Conservation (phyloP, 2,329 filamentous ascomycete genomes). For the Colletotrichum karsti region DNA sequence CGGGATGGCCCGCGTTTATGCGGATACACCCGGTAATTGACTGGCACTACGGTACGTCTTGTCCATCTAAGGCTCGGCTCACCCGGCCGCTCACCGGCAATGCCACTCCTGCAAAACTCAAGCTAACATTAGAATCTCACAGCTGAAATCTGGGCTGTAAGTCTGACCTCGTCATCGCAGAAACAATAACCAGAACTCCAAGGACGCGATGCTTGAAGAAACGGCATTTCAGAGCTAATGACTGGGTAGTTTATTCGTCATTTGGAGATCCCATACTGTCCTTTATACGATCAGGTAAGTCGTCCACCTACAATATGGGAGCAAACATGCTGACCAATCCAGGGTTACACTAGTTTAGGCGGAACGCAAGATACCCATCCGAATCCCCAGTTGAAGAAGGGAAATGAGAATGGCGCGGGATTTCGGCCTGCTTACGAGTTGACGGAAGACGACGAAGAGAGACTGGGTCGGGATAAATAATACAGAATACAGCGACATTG, state of each 20-base stretch:
- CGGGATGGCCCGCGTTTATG: slow-evolving; percentile 92
- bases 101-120: not conserved
- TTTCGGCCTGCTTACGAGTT: slow-evolving; percentile 82
- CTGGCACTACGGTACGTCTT: slow-evolving; percentile 79
- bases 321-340: not conserved
- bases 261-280: slow-evolving; percentile 83
- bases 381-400: slow-evolving; percentile 75
- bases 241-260: slow-evolving; percentile 76
- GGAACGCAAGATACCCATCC: slow-evolving; percentile 89
- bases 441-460: slow-evolving; percentile 78
- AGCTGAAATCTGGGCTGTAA: slow-evolving; percentile 88
- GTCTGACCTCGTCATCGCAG: slow-evolving; percentile 42
- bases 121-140: not conserved
- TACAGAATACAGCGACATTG: not conserved
- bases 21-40: slow-evolving; percentile 95
- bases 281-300: slow-evolving; percentile 74
- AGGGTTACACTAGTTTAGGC: slow-evolving; percentile 90
- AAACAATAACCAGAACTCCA: not conserved
- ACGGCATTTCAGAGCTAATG: not conserved
- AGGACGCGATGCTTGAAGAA: too few relatives aligned
- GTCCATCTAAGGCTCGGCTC: not conserved
- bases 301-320: accelerated
- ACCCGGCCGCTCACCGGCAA: too few relatives aligned
- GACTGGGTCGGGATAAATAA: slow-evolving; percentile 74
- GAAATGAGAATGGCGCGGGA: slow-evolving; percentile 38